phyloP scores from a whole-genome alignment of 1,139 yeast species.

The Hanseniaspora uvarum region DNA sequence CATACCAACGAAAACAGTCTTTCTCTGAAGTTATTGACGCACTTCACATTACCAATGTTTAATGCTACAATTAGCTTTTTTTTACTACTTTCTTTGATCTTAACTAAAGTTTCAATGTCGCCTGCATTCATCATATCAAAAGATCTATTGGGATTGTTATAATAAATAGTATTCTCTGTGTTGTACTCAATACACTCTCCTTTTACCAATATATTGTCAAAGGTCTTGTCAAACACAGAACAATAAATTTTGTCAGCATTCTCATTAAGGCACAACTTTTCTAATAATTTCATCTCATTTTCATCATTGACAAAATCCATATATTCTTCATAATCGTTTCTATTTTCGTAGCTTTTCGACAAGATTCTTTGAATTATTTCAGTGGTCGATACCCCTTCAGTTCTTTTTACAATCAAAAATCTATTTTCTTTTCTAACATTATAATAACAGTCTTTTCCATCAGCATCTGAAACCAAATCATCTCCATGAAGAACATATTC shows the following conservation, averaged over 20 bases:
- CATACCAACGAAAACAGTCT: conserved; percentile 48
- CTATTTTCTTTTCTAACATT: conserved; percentile 74
- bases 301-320: neutral
- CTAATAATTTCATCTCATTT: conserved; percentile 35
- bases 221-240: conserved; percentile 40
- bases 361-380: conserved; percentile 80
- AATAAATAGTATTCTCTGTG: conserved; percentile 30
- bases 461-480: conserved; percentile 90
- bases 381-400: conserved; percentile 89
- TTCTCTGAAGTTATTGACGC: conserved; percentile 27
- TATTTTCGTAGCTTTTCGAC: conserved; percentile 35
- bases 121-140: conserved; percentile 92
- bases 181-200: conserved; percentile 26
- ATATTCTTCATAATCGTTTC: conserved; percentile 19
- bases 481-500: conserved; percentile 93
- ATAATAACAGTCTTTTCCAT: conserved; percentile 87
- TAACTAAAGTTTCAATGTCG: conserved; percentile 46
- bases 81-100: neutral
- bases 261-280: conserved; percentile 52
- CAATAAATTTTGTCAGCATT: conserved; percentile 56
- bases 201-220: conserved; percentile 26
- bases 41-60: conserved; percentile 30
- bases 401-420: conserved; percentile 79
- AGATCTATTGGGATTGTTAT: conserved; percentile 55
- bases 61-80: conserved; percentile 21